phyloP scores from a whole-genome alignment of 768 basidiomycete genomes.

The Mrakia hoshinonis region DNA sequence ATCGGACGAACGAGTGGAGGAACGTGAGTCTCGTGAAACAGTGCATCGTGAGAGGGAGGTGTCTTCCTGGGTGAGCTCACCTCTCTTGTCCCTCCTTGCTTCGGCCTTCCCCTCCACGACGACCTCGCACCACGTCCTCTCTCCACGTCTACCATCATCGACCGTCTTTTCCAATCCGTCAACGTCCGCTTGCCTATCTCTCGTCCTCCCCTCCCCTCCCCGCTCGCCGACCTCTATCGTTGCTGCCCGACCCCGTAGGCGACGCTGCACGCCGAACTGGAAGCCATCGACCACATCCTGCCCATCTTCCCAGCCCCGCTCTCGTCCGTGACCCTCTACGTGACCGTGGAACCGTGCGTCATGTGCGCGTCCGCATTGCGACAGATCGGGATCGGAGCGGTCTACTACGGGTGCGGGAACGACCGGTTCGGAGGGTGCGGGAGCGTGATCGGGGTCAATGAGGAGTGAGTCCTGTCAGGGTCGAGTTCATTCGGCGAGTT shows the following conservation, averaged over 20 bases:
- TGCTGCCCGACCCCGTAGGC: conserved; percentile 46
- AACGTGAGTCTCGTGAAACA: conserved; percentile 53
- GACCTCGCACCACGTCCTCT: background rate
- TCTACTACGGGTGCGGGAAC: conserved; percentile 88
- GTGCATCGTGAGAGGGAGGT: conserved; percentile 3
- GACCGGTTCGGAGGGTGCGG: conserved; percentile 96
- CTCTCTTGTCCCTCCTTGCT: background rate
- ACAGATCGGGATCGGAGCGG: conserved; percentile 81
- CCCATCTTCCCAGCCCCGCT: conserved; percentile 59
- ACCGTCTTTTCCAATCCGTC: background rate
- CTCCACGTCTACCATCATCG: background rate
- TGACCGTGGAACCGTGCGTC: conserved; percentile 97
- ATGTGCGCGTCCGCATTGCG: conserved; percentile 96
- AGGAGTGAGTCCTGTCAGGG: conserved; percentile 41
- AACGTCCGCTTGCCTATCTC: background rate
- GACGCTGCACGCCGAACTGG: conserved; percentile 92
- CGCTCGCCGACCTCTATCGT: background rate
- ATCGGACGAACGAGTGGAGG: conserved; percentile 84
- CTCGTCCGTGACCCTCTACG: conserved; percentile 74
- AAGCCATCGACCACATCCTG: conserved; percentile 84
- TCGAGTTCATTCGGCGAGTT: background rate
- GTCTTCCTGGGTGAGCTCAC: background rate
- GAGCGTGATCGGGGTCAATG: conserved; percentile 81
- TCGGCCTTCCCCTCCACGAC: background rate
- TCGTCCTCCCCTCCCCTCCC: background rate